Evolutionary conservation across 768 basidiomycete species (phyloP), one percentile per base, ranked within the genome.

Genomic region (Mycena vulgaris): DNA sequence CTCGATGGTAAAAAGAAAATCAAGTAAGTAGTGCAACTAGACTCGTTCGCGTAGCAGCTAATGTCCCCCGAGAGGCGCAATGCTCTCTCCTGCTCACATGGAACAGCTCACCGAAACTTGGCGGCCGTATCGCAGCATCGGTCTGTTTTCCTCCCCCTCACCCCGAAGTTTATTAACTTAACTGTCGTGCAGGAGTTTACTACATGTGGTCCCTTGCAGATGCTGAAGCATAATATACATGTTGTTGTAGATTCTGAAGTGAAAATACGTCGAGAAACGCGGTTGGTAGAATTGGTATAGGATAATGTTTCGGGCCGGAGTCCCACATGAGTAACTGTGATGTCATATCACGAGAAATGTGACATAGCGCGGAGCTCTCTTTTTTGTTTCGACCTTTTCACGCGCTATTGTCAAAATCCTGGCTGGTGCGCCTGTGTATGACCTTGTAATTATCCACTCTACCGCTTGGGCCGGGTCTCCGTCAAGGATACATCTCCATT

Each of bases 131-230:
- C 83, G 95, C 74, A 94, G 93, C 75, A 69, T 96, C 33, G 95
- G 93, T 92, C 74, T 53, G 60, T 30, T 33, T 37, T 37, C 39
- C n/a, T n/a, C n/a, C n/a, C 14, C 33, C 10, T 28, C 4, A 11
- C 7, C 9, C 9, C 35, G 37, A 63, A 13, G 13, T 6, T 45
- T 47, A 33, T 31, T 48, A 61, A 4, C 37, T 55, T 63, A 30
- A 49, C 21, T 10, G 33, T 66, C 14, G 59, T 51, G 51, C 71
- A 93, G 92, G 88, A 59, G 92, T 94, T 27, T 95, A 92, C 80
- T 95, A 94, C 80, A 95, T 95, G 93, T 96, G 95, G 95, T 88
- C 92, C 2, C 83, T 95, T 63, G 88, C 90, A 11, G 88, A 90
- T 66, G 79, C 66, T 16, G 47, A 66, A 1, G 31, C 30, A 28